These are phyloP conservation scores for Didymella segeticola DNA, from an alignment of 2,329 filamentous ascomycete species.

Conservation along the genomic window DNA sequence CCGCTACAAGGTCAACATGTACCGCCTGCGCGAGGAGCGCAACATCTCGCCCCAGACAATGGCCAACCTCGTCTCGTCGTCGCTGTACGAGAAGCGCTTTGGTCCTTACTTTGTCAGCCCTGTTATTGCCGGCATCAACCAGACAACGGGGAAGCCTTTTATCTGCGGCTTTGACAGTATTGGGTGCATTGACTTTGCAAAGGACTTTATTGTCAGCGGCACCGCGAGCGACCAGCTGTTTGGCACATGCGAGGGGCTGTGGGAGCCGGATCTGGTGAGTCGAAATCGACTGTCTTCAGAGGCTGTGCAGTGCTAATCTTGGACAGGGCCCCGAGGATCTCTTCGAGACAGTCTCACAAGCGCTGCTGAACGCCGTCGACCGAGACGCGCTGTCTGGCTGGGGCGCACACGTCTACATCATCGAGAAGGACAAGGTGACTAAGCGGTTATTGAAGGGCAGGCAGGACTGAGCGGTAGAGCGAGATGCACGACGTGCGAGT, in stretches of 20 bases:
- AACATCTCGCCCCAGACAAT: slow-evolving; percentile 93
- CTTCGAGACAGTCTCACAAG: slow-evolving; percentile 98
- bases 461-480: slow-evolving; percentile 69
- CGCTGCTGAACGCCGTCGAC: slow-evolving; percentile 93
- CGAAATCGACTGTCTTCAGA: too few species aligned
- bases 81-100: slow-evolving; percentile 93
- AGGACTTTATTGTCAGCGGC: slow-evolving; percentile 98
- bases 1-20: slow-evolving; percentile 99
- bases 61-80: slow-evolving; percentile 86
- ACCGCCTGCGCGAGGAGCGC: slow-evolving; percentile 96
- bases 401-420: slow-evolving; percentile 99
- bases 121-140: slow-evolving; percentile 92
- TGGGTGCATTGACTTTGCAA: slow-evolving; percentile 98
- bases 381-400: slow-evolving; percentile 95
- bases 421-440: slow-evolving; percentile 99
- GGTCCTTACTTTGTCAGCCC: slow-evolving; percentile 96
- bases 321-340: slow-evolving; percentile 84
- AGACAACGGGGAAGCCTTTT: slow-evolving; percentile 92
- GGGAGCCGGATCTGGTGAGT: slow-evolving; percentile 90
- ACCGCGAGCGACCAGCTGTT: slow-evolving; percentile 98
- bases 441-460: slow-evolving; percentile 98
- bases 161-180: slow-evolving; percentile 99
- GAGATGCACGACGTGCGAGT: slow-evolving; percentile 17
- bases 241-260: slow-evolving; percentile 96
- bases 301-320: slow-evolving; percentile 38